Conservation (phyloP, 768 basidiomycete genomes). For the Cystobasidiopsis lactophilus region DNA sequence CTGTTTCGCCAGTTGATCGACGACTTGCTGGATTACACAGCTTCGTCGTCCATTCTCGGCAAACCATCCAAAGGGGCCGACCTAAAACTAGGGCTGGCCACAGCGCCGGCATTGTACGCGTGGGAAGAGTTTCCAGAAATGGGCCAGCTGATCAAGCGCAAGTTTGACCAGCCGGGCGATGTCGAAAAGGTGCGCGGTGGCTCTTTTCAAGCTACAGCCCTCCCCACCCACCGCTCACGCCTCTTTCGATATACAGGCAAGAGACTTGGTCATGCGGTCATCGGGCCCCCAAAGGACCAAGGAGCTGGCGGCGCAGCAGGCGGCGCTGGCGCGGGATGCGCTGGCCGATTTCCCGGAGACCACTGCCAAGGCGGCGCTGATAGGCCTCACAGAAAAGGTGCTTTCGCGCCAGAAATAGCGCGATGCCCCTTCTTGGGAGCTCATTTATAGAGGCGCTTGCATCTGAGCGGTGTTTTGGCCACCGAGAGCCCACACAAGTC, state of each 20-base stretch:
- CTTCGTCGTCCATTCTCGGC: slow-evolving; percentile 49
- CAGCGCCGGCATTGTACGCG: slow-evolving; percentile 66
- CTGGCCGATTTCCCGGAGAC: slow-evolving; percentile 53
- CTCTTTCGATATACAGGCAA: slow-evolving; percentile 32
- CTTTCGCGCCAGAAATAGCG: slow-evolving; percentile 21
- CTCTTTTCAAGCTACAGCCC: too few relatives aligned
- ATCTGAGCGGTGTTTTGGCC: too few relatives aligned
- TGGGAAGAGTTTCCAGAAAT: slow-evolving; percentile 62
- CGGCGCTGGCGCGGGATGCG: slow-evolving; percentile 49
- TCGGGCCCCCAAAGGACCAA: slow-evolving; percentile 59
- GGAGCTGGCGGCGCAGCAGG: slow-evolving; percentile 50
- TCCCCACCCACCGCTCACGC: background rate
- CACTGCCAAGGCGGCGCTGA: slow-evolving; percentile 54
- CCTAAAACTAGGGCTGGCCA: slow-evolving; percentile 58
- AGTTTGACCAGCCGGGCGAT: slow-evolving; percentile 56
- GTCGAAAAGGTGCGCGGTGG: slow-evolving; percentile 39
- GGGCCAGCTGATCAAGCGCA: slow-evolving; percentile 51
- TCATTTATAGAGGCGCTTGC: too few relatives aligned
- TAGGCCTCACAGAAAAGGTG: slow-evolving; percentile 47
- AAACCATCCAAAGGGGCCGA: slow-evolving; percentile 72
- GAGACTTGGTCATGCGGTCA: slow-evolving; percentile 42
- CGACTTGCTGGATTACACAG: slow-evolving; percentile 81
- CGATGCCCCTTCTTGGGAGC: too few relatives aligned
- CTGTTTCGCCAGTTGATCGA: slow-evolving; percentile 51
- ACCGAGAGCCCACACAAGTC: too few relatives aligned